phyloP scores from a whole-genome alignment of 345 rosid genomes.

The Bruguiera parviflora region DNA sequence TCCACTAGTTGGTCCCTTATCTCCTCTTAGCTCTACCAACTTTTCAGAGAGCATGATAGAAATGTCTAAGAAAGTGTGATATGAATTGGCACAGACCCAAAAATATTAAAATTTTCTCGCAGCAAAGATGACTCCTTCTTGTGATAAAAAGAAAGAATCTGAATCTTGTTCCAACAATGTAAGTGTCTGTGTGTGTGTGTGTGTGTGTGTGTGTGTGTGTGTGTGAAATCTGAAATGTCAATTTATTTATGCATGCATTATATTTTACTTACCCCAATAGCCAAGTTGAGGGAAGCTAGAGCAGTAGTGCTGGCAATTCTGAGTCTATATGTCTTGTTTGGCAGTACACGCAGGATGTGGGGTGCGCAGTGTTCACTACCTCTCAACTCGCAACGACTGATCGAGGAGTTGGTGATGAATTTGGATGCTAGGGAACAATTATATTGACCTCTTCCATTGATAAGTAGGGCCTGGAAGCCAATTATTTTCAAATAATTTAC shows the following conservation, averaged over 20 bases:
- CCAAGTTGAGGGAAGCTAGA: conserved; percentile 70
- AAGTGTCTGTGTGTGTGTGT: too few relatives aligned
- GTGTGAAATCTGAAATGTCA: not conserved
- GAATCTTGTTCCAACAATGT: too few relatives aligned
- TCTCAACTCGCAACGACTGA: conserved; percentile 40
- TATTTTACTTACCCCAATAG: conserved; percentile 43
- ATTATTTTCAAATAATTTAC: not conserved
- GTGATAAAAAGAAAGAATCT: too few relatives aligned
- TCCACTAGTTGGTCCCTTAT: too few relatives aligned
- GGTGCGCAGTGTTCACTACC: conserved; percentile 70
- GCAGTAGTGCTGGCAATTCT: conserved; percentile 71
- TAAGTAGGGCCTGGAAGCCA: conserved; percentile 27
- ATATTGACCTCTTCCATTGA: conserved; percentile 86
- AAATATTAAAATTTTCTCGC: too few relatives aligned
- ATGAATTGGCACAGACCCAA: too few relatives aligned
- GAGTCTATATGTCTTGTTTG: conserved; percentile 62
- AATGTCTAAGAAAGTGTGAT: too few relatives aligned
- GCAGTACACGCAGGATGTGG: conserved; percentile 38
- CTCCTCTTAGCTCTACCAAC: too few relatives aligned
- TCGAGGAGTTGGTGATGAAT: conserved; percentile 20
- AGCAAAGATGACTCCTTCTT: too few relatives aligned
- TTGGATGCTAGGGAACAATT: conserved; percentile 66
- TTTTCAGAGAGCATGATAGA: too few relatives aligned
- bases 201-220: not conserved
- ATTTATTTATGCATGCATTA: not conserved